A percentile compares a stretch with the other conserved stretches of the same genome.
These are phyloP conservation scores for Fagus crenata DNA, from an alignment of 306 rosid genomes.

Conservation along the genomic window DNA sequence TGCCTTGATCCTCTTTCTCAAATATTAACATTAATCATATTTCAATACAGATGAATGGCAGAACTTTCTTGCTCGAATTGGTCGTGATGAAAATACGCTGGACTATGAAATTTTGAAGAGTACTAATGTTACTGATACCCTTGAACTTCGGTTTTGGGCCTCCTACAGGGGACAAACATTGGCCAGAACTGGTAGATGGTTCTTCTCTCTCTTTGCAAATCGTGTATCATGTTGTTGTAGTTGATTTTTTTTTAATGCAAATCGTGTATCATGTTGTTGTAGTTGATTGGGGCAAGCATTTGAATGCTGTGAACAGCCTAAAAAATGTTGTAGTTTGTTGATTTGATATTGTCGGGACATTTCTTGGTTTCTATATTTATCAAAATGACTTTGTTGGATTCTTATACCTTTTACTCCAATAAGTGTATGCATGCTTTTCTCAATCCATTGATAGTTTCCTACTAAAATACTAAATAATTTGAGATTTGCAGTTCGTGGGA, in stretches of 20 bases:
- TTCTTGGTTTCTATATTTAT: background rate
- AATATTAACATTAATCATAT: background rate
- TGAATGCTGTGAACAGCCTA: background rate
- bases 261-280: background rate
- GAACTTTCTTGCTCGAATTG: constrained; percentile 87
- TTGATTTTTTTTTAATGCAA: too few relatives aligned
- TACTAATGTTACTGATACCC: constrained; percentile 71
- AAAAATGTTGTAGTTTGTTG: background rate
- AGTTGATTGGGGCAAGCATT: background rate
- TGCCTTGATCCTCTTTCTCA: background rate
- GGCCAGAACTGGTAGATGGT: constrained; percentile 83
- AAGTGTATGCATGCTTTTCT: background rate
- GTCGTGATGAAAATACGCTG: constrained; percentile 66
- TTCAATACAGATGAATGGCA: constrained; percentile 80
- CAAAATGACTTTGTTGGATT: background rate
- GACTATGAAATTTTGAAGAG: constrained; percentile 60
- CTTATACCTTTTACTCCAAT: background rate
- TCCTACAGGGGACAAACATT: constrained; percentile 95
- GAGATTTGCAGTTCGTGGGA: constrained; percentile 79
- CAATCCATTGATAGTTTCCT: background rate
- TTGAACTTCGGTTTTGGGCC: constrained; percentile 95
- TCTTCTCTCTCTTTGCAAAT: constrained; percentile 7
- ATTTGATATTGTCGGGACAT: background rate
- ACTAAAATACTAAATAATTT: constrained; percentile 9
- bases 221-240: background rate